Base-by-base conservation (phyloP, 108 stramenopile species). In the Asterionellopsis glacialis region DNA sequence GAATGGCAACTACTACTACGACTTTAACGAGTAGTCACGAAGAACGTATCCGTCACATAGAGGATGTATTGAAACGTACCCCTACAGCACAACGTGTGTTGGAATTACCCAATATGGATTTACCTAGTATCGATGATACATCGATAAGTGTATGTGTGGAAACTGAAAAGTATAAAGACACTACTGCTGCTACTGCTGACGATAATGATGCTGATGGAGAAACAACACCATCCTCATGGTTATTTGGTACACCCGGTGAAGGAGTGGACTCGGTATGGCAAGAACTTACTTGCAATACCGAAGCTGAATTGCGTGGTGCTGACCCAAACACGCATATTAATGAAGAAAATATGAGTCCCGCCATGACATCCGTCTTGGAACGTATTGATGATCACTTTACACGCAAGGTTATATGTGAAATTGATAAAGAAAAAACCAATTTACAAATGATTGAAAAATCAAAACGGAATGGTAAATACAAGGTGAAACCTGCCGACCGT, bases 361-460 rank as follows among this genome's bases (percentile, higher is more conserved):
- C 33, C 7, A 66, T 70, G 18, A 45, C 78, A 25, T 55, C 64
- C 4, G 66, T 69, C 9, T 42, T 83, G 58, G 41, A 64, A 47
- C 68, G 70, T 26, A 84, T 87, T 43, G 73, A 69, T 19, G 80
- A 87, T 65, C 69, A 68, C 44, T 45, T 49, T 15, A 76, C 85
- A 25, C 85, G 85, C 42, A 41, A 57, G 21, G 74, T 87, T 18
- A 80, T 92, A 52, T 67, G 70, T 19, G 77, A 92, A 61, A 79
- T 93, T 11, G 91, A 89, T 60, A 77, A 79, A 41, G 87, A 90
- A 68, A 79, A 77, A 52, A 73, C 73, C 41, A 80, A 81, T 19
- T 57, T 70, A 26, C 61, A 70, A 51, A 62, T 76, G 54, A 42
- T 61, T 18, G 82, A 72, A 58, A 82, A 88, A n/a, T 62, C 68